These are phyloP conservation scores for Fomitopsis betulina DNA, from an alignment of 1,284 basidiomycete species.

Conservation along the genomic window DNA sequence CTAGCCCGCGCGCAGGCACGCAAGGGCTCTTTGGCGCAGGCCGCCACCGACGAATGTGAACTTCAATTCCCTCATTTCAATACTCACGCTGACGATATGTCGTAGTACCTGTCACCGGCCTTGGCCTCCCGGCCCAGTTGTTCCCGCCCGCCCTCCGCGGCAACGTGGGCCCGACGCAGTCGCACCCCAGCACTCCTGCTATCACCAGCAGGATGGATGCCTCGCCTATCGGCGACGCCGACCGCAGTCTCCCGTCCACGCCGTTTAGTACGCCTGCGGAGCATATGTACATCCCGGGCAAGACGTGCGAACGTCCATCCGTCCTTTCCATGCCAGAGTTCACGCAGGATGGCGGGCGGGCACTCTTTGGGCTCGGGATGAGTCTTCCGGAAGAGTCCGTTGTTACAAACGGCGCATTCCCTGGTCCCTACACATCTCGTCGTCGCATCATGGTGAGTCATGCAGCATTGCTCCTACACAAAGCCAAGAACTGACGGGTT, in stretches of 20 bases:
- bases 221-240: background rate
- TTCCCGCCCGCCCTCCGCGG: background rate
- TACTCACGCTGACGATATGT: background rate
- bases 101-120: slow-evolving; percentile 2
- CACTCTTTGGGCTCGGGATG: background rate
- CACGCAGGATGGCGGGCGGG: background rate
- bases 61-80: background rate
- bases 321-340: background rate
- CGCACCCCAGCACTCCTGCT: background rate
- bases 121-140: slow-evolving; percentile 4
- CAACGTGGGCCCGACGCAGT: background rate
- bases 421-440: background rate
- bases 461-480: background rate
- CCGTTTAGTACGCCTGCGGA: background rate
- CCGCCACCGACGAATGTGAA: background rate
- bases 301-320: background rate
- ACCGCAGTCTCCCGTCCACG: background rate
- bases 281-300: background rate
- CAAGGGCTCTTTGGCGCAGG: slow-evolving; percentile 5
- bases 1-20: slow-evolving; percentile 16
- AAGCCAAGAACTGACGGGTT: background rate
- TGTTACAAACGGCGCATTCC: background rate
- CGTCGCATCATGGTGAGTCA: background rate
- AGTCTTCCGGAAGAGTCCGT: background rate
- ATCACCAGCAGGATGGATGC: background rate